Percentiles rank a stretch among this genome's conserved stretches.
Conservation (phyloP, 139 green algal genomes). For the Eudorina sp. region DNA sequence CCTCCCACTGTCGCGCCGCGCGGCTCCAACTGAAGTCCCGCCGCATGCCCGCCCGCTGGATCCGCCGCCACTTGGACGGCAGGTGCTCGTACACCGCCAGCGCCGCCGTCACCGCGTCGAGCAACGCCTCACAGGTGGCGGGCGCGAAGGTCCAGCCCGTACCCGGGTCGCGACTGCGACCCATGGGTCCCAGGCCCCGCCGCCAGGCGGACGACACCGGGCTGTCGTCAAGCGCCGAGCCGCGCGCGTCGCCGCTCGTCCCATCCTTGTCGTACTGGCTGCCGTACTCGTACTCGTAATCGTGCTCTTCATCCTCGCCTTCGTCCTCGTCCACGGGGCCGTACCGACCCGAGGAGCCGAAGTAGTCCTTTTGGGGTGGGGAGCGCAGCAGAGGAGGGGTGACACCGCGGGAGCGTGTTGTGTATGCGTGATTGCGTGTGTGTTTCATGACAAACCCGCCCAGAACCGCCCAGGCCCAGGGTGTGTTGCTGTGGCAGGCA, state of each 20-base stretch:
- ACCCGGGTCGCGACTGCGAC: slow-evolving; percentile 43
- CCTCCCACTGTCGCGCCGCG: slow-evolving; percentile 83
- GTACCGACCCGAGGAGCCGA: background rate
- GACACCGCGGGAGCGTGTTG: too few relatives aligned
- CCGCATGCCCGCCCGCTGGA: slow-evolving; percentile 77
- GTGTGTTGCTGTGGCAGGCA: too few relatives aligned
- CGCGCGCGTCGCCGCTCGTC: too few relatives aligned
- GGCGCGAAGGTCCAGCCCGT: slow-evolving; percentile 83
- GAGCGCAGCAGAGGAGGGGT: too few relatives aligned
- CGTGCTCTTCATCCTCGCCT: background rate
- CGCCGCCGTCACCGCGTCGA: slow-evolving; percentile 68
- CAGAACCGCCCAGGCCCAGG: too few relatives aligned
- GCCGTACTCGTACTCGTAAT: background rate
- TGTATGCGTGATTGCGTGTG: too few relatives aligned
- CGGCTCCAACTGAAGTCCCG: slow-evolving; percentile 81
- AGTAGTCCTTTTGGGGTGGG: slow-evolving; percentile 4
- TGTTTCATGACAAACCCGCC: too few relatives aligned
- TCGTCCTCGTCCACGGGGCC: background rate
- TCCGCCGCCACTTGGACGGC: slow-evolving; percentile 64
- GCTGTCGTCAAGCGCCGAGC: too few relatives aligned
- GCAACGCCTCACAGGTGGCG: slow-evolving; percentile 62
- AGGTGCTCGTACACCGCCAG: slow-evolving; percentile 70
- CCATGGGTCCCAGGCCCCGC: background rate
- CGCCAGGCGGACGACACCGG: background rate
- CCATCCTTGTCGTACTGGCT: background rate